phyloP scores from a whole-genome alignment of 768 basidiomycete species.

The Leccinum subgranulosum region DNA sequence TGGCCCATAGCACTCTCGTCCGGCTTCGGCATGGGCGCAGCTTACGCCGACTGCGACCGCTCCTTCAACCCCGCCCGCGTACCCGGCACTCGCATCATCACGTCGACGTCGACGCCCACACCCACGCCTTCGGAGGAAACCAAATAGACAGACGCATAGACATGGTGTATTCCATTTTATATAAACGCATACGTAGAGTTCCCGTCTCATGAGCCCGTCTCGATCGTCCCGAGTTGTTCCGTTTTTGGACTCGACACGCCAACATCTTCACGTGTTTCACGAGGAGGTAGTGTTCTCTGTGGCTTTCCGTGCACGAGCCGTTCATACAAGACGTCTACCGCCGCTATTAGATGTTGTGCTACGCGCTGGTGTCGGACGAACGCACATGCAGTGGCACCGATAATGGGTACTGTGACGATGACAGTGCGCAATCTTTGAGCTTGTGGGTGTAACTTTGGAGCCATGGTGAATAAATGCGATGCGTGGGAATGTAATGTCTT shows the following conservation, averaged over 20 bases:
- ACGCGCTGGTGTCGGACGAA: constrained; percentile 1
- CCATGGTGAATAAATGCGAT: constrained; percentile 13
- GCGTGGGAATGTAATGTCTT: constrained; percentile 1
- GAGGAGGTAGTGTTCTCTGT: constrained; percentile 37
- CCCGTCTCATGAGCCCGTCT: constrained; percentile 6
- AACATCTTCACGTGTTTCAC: constrained; percentile 9
- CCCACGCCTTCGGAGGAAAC: constrained; percentile 13
- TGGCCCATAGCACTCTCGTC: constrained; percentile 88
- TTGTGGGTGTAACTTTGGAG: constrained; percentile 40
- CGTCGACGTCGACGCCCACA: constrained; percentile 15
- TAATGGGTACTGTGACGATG: constrained; percentile 62
- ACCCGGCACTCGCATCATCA: constrained; percentile 76
- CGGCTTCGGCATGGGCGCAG: constrained; percentile 83
- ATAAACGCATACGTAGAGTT: not conserved
- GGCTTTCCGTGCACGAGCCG: constrained; percentile 55
- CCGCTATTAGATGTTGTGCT: constrained; percentile 4
- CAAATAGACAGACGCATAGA: constrained; percentile 18
- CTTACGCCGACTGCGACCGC: constrained; percentile 90
- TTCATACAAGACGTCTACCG: constrained; percentile 62
- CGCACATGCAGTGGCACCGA: constrained; percentile 62
- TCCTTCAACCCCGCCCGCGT: constrained; percentile 90
- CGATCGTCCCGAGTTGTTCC: constrained; percentile 19
- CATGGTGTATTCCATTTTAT: constrained; percentile 12
- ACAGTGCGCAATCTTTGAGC: constrained; percentile 48
- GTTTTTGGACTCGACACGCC: not conserved